These are phyloP conservation scores for Botrytis fragariae DNA, from an alignment of 2,329 filamentous ascomycete genomes.

Conservation along the genomic window DNA sequence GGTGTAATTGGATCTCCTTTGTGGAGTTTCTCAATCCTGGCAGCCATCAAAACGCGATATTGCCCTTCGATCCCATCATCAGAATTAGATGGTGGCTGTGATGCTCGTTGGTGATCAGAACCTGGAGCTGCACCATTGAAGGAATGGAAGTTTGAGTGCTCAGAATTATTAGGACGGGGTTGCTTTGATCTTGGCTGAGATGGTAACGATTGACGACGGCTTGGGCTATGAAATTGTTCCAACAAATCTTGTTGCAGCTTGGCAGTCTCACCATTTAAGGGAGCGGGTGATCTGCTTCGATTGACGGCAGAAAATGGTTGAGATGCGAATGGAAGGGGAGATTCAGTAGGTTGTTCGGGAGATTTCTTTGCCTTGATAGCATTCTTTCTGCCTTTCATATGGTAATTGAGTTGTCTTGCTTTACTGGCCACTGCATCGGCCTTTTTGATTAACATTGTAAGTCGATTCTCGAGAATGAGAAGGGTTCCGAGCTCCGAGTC, in stretches of 20 bases:
- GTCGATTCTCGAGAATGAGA: constrained; percentile 77
- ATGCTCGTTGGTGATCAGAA: constrained; percentile 33
- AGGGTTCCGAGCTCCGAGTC: constrained; percentile 79
- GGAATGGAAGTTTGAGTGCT: constrained; percentile 18
- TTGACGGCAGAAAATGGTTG: constrained; percentile 40
- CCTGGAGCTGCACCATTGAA: constrained; percentile 25
- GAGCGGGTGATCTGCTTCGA: constrained; percentile 38
- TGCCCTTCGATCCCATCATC: constrained; percentile 34
- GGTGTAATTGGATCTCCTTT: constrained; percentile 75
- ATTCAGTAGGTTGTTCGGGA: constrained; percentile 30
- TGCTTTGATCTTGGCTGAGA: constrained; percentile 27
- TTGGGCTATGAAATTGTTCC: constrained; percentile 48
- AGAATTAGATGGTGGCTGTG: constrained; percentile 27
- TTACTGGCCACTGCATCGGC: constrained; percentile 72
- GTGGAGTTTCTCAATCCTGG: constrained; percentile 70
- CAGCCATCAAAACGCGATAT: constrained; percentile 64
- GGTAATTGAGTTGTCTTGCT: constrained; percentile 77
- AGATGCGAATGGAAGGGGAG: constrained; percentile 27
- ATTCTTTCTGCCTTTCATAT: constrained; percentile 69
- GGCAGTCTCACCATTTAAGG: constrained; percentile 28
- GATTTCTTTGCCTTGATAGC: constrained; percentile 67
- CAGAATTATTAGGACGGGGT: constrained; percentile 21
- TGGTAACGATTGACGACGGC: constrained; percentile 27
- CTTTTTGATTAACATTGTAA: constrained; percentile 73
- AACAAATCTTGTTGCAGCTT: constrained; percentile 53